phyloP scores from a whole-genome alignment of 805 yeast genomes.

The Cyberlindnera saturnus region DNA sequence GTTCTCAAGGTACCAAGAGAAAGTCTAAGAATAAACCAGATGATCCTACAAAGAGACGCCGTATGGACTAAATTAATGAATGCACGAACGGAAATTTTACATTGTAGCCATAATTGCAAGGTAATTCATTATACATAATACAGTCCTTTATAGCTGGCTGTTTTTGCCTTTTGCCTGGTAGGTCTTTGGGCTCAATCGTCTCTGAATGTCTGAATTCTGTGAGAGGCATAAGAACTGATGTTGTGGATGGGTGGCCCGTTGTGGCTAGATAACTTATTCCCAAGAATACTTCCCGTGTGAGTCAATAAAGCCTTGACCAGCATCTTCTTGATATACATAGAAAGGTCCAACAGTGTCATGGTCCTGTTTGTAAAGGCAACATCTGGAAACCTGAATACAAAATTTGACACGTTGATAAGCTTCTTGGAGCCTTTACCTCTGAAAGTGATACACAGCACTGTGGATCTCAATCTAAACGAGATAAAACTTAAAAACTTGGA shows the following conservation, averaged over 20 bases:
- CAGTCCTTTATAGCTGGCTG: neutral
- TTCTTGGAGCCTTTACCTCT: slow-evolving; percentile 66
- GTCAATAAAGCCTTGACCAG: slow-evolving; percentile 50
- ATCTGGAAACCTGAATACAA: slow-evolving; percentile 59
- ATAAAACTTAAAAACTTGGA: slow-evolving; percentile 65
- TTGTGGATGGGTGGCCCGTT: slow-evolving; percentile 20
- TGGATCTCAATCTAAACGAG: slow-evolving; percentile 44
- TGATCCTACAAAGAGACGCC: slow-evolving; percentile 24
- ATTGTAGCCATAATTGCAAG: neutral
- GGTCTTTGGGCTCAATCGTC: neutral
- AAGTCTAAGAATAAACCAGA: slow-evolving; percentile 33
- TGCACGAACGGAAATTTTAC: neutral
- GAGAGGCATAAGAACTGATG: slow-evolving; percentile 19
- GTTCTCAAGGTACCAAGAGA: slow-evolving; percentile 27
- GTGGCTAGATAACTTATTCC: slow-evolving; percentile 57
- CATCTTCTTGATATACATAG: slow-evolving; percentile 55
- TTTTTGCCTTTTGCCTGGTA: neutral
- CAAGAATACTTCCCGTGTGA: slow-evolving; percentile 72
- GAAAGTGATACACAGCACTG: slow-evolving; percentile 63
- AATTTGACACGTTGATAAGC: slow-evolving; percentile 71
- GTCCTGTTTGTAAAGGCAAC: slow-evolving; percentile 53
- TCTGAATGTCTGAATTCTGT: slow-evolving; percentile 20
- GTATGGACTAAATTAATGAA: slow-evolving; percentile 13
- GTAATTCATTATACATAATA: neutral
- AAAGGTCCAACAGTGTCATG: slow-evolving; percentile 69